Percentiles rank a stretch among this genome's conserved stretches.
Conservation (phyloP, 2,329 filamentous ascomycete genomes). For the Fusarium sp. region DNA sequence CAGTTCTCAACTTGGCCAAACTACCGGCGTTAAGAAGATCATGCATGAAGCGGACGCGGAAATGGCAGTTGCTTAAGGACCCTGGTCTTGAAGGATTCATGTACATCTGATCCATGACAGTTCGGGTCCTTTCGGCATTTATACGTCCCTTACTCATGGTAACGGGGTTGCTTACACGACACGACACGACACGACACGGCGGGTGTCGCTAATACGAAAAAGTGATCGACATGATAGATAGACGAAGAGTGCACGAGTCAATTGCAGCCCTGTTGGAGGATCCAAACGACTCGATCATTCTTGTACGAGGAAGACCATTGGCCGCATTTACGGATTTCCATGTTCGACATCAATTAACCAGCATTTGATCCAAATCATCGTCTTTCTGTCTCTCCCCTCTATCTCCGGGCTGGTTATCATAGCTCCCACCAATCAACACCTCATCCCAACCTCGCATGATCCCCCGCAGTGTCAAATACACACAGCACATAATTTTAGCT, state of each 20-base stretch:
- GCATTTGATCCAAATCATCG: neutral
- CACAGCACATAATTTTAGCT: neutral
- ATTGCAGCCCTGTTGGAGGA: neutral
- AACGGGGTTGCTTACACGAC: neutral
- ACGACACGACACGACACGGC: neutral
- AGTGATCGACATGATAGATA: neutral
- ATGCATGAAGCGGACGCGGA: neutral
- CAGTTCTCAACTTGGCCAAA: neutral
- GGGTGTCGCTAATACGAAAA: neutral
- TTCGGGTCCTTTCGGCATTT: neutral
- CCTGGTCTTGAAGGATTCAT: neutral
- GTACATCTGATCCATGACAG: neutral
- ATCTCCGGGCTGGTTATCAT: neutral
- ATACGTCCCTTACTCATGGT: neutral
- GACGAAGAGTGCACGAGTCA: neutral
- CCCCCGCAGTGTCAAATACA: constrained; percentile 9
- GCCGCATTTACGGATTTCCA: neutral
- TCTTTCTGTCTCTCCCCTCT: neutral
- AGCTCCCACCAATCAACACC: constrained; percentile 11
- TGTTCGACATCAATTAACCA: neutral
- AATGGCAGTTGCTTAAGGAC: neutral
- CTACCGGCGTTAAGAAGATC: neutral
- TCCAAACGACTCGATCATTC: neutral
- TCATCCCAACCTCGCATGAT: neutral
- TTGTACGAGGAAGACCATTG: neutral